Evolutionary conservation across 2,329 filamentous ascomycete genomes (phyloP), one percentile per base, ranked within the genome.

Genomic region (Aspergillus neoniger): DNA sequence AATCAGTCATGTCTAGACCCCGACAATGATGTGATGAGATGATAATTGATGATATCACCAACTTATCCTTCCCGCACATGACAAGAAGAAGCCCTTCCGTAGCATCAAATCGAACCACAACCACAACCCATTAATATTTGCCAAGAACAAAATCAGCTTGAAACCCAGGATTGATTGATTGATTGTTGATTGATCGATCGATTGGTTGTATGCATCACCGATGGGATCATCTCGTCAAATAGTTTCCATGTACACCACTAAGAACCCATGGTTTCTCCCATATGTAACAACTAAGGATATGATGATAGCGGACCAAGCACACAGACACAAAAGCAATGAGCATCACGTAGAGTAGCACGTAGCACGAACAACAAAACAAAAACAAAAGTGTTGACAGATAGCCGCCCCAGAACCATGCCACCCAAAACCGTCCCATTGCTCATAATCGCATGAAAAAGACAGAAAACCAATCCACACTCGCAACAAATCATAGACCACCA

Each of bases 351-450:
- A 60, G 44, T 9, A 59, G 52, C 36, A 50, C 56, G 43, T 44
- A 21, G n/a, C 39, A 55, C 44, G 32, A 51, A 51, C n/a, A 51
- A 30, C 38, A 56, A 64, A 59, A 30, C 28, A 30, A 12, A 5
- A 30, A 30, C 53, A 58, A 63, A 52, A 58, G 52, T 65, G 55
- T 64, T 49, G 59, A 66, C 62, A 66, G 62, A 65, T 64, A 65
- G 60, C 67, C 67, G 55, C 63, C 66, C 67, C 64, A 63, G 64
- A 36, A 68, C 67, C 65, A 60, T 65, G 59, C 62, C 62, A 58
- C 61, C 65, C 64, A 58, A 66, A 36, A 62, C 65, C 61, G 58
- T 57, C 61, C 64, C 65, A 69, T 70, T 68, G 65, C 65, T 70
- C 68, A 60, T 70, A 65, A 69, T 62, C 67, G 59, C 64, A 62